Conservation (phyloP, 371 early-diverging fungal species). For the Mucor mucedo region DNA sequence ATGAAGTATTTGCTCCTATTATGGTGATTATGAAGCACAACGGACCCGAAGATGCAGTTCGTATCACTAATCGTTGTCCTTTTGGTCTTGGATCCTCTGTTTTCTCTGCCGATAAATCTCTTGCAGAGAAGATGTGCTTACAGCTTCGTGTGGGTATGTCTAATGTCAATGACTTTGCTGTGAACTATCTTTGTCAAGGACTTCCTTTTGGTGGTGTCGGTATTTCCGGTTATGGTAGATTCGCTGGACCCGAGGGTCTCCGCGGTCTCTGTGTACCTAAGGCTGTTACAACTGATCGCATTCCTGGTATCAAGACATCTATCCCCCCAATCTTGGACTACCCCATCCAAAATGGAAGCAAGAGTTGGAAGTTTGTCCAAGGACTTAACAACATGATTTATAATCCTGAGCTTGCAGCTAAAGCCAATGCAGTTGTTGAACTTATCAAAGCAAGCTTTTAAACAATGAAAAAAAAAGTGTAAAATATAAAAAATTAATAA, state of each 20-base stretch:
- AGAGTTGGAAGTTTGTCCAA: conserved; percentile 51
- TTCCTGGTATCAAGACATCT: conserved; percentile 74
- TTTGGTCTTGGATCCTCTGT: conserved; percentile 85
- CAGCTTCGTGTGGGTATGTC: conserved; percentile 80
- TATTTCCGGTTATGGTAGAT: conserved; percentile 79
- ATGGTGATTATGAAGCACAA: conserved; percentile 80
- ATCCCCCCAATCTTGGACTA: conserved; percentile 74
- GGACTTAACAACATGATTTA: conserved; percentile 49
- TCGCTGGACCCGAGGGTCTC: conserved; percentile 76
- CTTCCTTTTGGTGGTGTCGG: conserved; percentile 88
- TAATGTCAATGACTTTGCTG: conserved; percentile 88
- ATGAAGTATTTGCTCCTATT: conserved; percentile 86
- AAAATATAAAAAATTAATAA: neutral
- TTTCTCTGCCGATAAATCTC: conserved; percentile 70
- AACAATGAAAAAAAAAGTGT: conserved; percentile 5
- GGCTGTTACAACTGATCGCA: conserved; percentile 75
- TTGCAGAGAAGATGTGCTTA: conserved; percentile 68
- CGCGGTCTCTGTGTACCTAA: conserved; percentile 74
- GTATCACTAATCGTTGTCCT: conserved; percentile 73
- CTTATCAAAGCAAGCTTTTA: conserved; percentile 42
- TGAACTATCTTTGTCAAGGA: conserved; percentile 83
- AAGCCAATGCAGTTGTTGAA: conserved; percentile 44
- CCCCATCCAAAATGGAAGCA: conserved; percentile 53
- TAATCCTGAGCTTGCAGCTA: conserved; percentile 41
- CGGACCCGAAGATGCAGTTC: conserved; percentile 74